Base-by-base conservation (phyloP, 805 yeast species). In the Suhomyces emberorum region DNA sequence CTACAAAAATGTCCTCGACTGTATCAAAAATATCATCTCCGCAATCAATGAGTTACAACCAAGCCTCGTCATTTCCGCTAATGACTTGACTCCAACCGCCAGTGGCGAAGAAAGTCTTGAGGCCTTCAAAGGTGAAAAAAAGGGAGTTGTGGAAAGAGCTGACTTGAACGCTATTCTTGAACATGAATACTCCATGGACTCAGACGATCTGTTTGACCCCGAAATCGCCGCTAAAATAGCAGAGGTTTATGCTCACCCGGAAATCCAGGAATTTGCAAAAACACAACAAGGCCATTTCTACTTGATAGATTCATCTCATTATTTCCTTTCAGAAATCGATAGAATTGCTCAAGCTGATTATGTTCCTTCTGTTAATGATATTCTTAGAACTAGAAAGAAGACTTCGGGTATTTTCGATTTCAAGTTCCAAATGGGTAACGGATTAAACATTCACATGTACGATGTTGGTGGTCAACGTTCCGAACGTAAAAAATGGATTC, bases 401-500 rank as follows among this genome's bases (percentile, higher is more conserved):
- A 89, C 97, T 0, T 83, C 95, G 1, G 96, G 97, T 61, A 86
- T 89, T 15, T 86, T 81, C 50, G 96, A 88, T 56, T 80, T 87
- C 40, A 71, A 75, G 39, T 85, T 89, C 51, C 79, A 79, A 41
- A 74, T 88, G 77, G 88, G 84, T n/a, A 44, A 50, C 21, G 69
- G 69, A 5, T 50, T 67, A 15, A 63, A 60, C 34, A 61, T 68
- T 24, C 74, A 69, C 48, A 68, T 69, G 74, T 69, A 53, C 53
- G 97, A 89, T 59, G 96, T 89, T 32, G 97, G 97, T 44, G 97
- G 97, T 1, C 98, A 93, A 61, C 72, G 98, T 51, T 80, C 95
- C 3, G 98, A 93, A 65, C 79, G 98, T 36, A 86, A 85, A 54
- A 91, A 93, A 61, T 93, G 98, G 98, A 88, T 93, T 43, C 95